Percentiles rank a stretch among this genome's conserved stretches.
Conservation (phyloP, 768 basidiomycete species). For the Pisolithus marmoratus region DNA sequence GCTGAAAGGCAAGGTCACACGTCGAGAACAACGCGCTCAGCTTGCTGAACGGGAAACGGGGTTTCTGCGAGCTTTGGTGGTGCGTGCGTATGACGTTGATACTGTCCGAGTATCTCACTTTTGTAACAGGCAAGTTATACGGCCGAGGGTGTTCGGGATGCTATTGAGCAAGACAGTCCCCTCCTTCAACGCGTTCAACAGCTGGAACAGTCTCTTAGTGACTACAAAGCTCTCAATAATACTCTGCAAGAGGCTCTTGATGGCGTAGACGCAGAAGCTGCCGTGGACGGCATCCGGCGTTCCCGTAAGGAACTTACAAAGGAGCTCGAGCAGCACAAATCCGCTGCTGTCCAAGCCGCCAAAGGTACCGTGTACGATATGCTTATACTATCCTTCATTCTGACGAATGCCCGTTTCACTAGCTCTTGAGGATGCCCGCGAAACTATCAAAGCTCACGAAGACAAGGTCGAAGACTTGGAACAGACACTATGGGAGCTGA, state of each 20-base stretch:
- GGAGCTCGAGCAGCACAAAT: conserved; percentile 34
- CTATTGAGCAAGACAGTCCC: conserved; percentile 21
- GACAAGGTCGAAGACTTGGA: conserved; percentile 66
- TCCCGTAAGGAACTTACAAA: conserved; percentile 35
- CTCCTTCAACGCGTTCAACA: conserved; percentile 43
- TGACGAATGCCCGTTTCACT: background rate
- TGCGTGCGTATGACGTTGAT: conserved; percentile 38
- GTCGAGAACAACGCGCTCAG: conserved; percentile 34
- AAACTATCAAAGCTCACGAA: conserved; percentile 33
- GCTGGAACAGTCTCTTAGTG: conserved; percentile 48
- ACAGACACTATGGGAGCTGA: conserved; percentile 71
- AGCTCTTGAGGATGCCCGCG: conserved; percentile 43
- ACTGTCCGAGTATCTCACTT: background rate
- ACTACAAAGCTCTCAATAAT: conserved; percentile 48
- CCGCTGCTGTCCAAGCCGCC: conserved; percentile 32
- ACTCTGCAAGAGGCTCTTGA: conserved; percentile 46
- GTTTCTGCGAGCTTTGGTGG: conserved; percentile 65
- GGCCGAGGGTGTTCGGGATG: conserved; percentile 41
- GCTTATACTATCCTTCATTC: background rate
- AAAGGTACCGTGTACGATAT: conserved; percentile 30
- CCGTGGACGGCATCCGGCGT: conserved; percentile 11
- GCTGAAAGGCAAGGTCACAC: conserved; percentile 33
- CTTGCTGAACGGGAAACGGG: conserved; percentile 56
- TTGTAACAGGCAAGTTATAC: conserved; percentile 53
- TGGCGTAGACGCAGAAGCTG: conserved; percentile 33